Conservation (phyloP, 106 monocot species). For the Gastrodia elata region DNA sequence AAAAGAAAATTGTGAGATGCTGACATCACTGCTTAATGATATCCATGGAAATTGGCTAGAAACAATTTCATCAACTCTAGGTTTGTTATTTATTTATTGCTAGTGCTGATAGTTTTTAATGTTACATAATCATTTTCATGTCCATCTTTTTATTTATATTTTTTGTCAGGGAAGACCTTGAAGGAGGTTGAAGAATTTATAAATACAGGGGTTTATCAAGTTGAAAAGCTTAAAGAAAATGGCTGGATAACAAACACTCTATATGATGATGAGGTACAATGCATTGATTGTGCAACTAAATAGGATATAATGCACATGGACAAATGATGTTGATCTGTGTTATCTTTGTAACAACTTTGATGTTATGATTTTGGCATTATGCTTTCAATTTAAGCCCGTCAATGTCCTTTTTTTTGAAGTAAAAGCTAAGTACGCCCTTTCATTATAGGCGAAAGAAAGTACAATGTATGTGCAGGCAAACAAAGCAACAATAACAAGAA, state of each 20-base stretch:
- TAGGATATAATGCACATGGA: background rate
- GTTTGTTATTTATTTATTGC: conserved; percentile 19
- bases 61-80: conserved; percentile 62
- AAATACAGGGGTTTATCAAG: conserved; percentile 84
- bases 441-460: no score
- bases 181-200: conserved; percentile 75
- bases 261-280: conserved; percentile 91
- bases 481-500: no score
- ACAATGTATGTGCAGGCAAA: no score
- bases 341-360: background rate
- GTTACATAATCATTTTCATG: background rate
- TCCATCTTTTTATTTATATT: conserved; percentile 10
- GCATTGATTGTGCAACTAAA: conserved; percentile 4
- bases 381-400: background rate
- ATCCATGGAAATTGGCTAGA: conserved; percentile 88
- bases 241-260: conserved; percentile 84
- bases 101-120: background rate
- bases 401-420: background rate
- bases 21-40: conserved; percentile 79
- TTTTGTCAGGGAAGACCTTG: conserved; percentile 50
- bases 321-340: background rate
- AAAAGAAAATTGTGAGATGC: conserved; percentile 81
- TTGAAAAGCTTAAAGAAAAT: conserved; percentile 89
- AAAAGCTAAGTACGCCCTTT: no score
- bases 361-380: background rate